These are phyloP conservation scores for Fistulifera solaris DNA, from an alignment of 108 stramenopile species.

Conservation along the genomic window DNA sequence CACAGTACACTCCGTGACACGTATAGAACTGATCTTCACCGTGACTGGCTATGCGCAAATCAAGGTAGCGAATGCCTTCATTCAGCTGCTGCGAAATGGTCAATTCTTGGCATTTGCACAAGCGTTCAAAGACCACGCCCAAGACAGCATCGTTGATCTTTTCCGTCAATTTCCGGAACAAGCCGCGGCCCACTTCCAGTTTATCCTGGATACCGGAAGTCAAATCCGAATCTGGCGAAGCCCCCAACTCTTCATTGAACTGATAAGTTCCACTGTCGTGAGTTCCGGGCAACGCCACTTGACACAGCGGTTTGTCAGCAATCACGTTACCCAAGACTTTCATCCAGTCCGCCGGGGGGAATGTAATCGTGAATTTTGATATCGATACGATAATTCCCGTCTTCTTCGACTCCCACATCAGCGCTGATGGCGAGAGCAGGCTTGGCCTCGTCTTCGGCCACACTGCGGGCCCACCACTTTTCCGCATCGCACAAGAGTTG, in stretches of 20 bases:
- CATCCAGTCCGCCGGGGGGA: constrained; percentile 16
- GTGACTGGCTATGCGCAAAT: constrained; percentile 19
- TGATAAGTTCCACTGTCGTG: constrained; percentile 24
- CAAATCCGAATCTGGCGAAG: constrained; percentile 23
- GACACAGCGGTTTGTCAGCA: constrained; percentile 9
- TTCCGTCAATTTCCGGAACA: neutral
- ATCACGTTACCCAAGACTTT: constrained; percentile 9
- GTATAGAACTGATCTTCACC: constrained; percentile 18
- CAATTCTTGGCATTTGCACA: constrained; percentile 16
- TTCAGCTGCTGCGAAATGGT: constrained; percentile 14
- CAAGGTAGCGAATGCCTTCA: constrained; percentile 21
- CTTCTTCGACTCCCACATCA: constrained; percentile 12
- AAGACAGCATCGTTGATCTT: constrained; percentile 15
- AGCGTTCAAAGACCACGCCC: constrained; percentile 13
- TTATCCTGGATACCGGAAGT: constrained; percentile 12
- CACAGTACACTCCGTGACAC: constrained; percentile 31
- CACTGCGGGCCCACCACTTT: constrained; percentile 16
- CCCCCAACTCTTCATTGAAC: constrained; percentile 18
- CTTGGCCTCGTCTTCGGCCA: neutral
- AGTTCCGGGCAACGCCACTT: constrained; percentile 21
- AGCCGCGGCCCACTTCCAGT: constrained; percentile 8
- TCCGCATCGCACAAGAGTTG: constrained; percentile 3
- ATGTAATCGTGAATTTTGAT: constrained; percentile 20
- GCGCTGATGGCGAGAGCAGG: constrained; percentile 6
- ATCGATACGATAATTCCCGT: constrained; percentile 15